Base-by-base conservation (phyloP, 1,139 yeast genomes). In the Magnusiomyces clavatus region DNA sequence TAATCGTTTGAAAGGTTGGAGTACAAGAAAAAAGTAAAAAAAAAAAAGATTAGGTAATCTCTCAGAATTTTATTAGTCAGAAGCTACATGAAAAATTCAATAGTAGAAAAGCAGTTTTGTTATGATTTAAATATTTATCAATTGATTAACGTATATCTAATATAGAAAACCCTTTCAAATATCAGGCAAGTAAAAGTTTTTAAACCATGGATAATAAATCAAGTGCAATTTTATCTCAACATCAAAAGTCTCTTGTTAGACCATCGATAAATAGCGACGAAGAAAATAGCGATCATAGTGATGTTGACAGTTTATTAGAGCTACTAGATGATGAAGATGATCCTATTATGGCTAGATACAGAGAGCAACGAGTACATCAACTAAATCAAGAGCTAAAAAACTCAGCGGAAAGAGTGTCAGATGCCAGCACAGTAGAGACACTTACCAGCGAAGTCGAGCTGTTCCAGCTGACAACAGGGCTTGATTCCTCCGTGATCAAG, bases 241-340 rank as follows among this genome's bases (percentile, higher is more conserved):
- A 51, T 46, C 53, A 51, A 39, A 34, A 35, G 12, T 20, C 20
- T 10, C 34, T 45, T n/a, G 14, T 36, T 19, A 20, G 20, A 4
- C 13, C 44, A 19, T 43, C 40, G 11, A 17, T 48, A 3, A 8
- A 24, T 11, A 12, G 10, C 5, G 16, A 17, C 11, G n/a, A 42
- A 39, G 65, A 61, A 10, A 43, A 57, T 12, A n/a, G n/a, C n/a
- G 68, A 64, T 50, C 67, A 64, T 13, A 46, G 48, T 35, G 48
- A 46, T 24, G 6, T 39, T 47, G 65, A 66, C 38, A 69, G 64
- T 20, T 60, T 64, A 38, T 55, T 64, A 43, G 69, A 65, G 19
- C 54, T 83, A 37, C 72, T 95, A 51, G 81, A 81, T 60, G 82
- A 86, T 59, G 86, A 86, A 66, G 78, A 80, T 29, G 86, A 85